Evolutionary conservation across 2,329 filamentous ascomycete species (phyloP).

Genomic region (Cordyceps javanica): DNA sequence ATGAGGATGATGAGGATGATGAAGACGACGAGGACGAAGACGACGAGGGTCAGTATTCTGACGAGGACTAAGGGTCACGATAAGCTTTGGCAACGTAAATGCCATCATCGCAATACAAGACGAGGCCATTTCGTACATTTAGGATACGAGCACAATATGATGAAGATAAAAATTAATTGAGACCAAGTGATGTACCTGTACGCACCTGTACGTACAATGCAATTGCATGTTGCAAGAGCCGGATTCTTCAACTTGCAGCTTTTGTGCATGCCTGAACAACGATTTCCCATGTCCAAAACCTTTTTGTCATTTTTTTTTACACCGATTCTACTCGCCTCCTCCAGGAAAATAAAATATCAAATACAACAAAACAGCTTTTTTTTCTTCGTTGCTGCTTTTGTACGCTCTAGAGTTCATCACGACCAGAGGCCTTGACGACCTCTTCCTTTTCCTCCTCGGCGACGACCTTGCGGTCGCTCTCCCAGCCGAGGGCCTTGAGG

Average conservation of each 20-base stretch:
- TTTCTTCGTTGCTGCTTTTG: not conserved
- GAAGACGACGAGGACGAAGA: slow-evolving; percentile 19
- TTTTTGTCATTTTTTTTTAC: not conserved
- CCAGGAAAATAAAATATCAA: no score
- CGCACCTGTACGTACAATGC: not conserved
- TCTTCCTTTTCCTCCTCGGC: slow-evolving; percentile 35
- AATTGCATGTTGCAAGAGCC: not conserved
- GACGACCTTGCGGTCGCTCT: slow-evolving; percentile 45
- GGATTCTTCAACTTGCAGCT: not conserved
- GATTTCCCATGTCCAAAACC: not conserved
- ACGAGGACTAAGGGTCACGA: slow-evolving; percentile 22
- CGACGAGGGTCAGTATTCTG: no score
- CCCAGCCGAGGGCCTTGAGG: slow-evolving; percentile 85
- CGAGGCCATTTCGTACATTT: not conserved
- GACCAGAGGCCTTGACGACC: slow-evolving; percentile 64
- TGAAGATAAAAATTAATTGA: not conserved
- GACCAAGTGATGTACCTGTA: not conserved
- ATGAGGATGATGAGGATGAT: slow-evolving; percentile 38
- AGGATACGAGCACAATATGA: not conserved
- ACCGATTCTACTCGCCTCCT: not conserved
- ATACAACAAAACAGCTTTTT: not conserved
- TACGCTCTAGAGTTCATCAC: slow-evolving; percentile 58
- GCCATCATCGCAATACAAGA: not conserved
- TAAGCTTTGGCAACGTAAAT: slow-evolving; percentile 12
- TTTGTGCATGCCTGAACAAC: not conserved